These are phyloP conservation scores for Neofusicoccum sp. DNA, from an alignment of 2,329 filamentous ascomycete species.

Conservation along the genomic window DNA sequence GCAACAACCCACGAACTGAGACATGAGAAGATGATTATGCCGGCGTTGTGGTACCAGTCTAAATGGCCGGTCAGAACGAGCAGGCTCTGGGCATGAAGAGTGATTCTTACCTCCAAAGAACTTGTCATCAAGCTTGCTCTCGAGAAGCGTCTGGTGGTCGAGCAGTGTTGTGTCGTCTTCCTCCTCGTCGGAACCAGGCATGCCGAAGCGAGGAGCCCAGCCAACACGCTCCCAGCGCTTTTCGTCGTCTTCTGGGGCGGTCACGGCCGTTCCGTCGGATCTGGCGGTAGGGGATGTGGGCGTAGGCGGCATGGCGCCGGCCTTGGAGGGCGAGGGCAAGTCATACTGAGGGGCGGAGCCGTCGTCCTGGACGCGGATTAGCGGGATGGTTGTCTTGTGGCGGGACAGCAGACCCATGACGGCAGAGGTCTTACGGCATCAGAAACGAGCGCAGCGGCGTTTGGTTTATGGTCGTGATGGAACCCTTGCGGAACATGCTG, in stretches of 20 bases:
- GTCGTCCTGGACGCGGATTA: constrained; percentile 53
- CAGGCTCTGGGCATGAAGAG: neutral
- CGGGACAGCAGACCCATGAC: constrained; percentile 13
- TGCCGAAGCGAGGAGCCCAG: constrained; percentile 83
- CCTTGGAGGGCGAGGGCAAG: constrained; percentile 71
- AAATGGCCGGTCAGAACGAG: neutral
- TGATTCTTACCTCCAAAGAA: constrained; percentile 73
- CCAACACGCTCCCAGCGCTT: constrained; percentile 61
- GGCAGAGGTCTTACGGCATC: constrained; percentile 57
- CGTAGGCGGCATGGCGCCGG: constrained; percentile 59
- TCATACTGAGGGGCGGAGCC: constrained; percentile 69
- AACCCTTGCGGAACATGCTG: constrained; percentile 65
- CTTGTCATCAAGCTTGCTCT: constrained; percentile 79
- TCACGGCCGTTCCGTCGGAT: constrained; percentile 24
- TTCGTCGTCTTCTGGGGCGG: constrained; percentile 48
- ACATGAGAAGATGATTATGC: constrained; percentile 89
- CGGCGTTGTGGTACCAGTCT: constrained; percentile 99
- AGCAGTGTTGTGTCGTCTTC: constrained; percentile 64
- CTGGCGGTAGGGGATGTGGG: constrained; percentile 48
- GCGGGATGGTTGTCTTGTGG: constrained; percentile 9
- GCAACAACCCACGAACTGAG: constrained; percentile 87
- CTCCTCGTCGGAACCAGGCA: constrained; percentile 48
- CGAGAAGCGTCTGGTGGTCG: constrained; percentile 85
- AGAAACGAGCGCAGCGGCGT: constrained; percentile 70
- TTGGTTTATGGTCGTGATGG: constrained; percentile 59